phyloP scores from a whole-genome alignment of 2,329 filamentous ascomycete genomes.

The Penicillium sp. region DNA sequence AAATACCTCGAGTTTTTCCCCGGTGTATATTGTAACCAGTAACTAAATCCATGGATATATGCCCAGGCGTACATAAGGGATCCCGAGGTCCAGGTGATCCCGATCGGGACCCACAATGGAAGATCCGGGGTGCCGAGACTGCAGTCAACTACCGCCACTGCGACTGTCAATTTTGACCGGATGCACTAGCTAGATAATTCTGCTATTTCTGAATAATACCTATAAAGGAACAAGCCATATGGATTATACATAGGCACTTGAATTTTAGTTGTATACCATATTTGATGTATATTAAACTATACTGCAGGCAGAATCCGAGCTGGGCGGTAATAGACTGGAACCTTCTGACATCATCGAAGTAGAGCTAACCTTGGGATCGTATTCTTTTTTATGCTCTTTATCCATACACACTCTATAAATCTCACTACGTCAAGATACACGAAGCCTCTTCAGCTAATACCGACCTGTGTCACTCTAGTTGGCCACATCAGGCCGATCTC shows the following conservation, averaged over 20 bases:
- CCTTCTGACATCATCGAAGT: neutral
- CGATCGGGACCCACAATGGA: neutral
- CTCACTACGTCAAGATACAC: neutral
- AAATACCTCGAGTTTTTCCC: no score
- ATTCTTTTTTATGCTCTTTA: neutral
- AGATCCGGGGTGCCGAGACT: neutral
- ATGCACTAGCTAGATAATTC: neutral
- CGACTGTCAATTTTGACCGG: neutral
- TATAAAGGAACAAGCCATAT: neutral
- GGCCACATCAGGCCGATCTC: constrained; percentile 1
- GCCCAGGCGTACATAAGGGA: neutral
- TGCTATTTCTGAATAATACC: no score
- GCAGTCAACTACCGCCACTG: neutral
- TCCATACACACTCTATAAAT: no score
- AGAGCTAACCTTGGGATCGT: neutral
- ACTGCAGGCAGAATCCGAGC: neutral
- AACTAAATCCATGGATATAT: neutral
- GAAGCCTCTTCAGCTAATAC: neutral
- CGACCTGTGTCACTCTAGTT: neutral
- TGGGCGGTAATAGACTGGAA: neutral
- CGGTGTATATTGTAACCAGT: neutral
- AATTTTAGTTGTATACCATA: no score
- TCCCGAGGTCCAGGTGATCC: neutral
- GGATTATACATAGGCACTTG: no score
- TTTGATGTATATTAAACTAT: neutral